Base-by-base conservation (phyloP, 345 rosid genomes). In the Isatis tinctoria region DNA sequence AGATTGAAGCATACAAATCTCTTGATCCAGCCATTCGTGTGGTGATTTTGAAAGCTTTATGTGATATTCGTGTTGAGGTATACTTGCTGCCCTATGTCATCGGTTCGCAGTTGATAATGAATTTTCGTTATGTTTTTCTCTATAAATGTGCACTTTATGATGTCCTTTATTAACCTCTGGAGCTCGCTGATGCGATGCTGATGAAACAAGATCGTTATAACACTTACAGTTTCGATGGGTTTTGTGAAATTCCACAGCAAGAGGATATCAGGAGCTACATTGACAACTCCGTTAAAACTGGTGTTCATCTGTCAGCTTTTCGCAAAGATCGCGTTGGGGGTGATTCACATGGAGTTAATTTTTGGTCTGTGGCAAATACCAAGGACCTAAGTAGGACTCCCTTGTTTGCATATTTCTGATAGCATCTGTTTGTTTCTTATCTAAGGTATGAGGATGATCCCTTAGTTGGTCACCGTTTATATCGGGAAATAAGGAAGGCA, bases 31-130 rank as follows among this genome's bases (percentile, higher is more conserved):
- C 90, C 68, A 84, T 89, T 60, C 98, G 99, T 61, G 95, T 92
- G 80, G 89, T 90, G 84, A 96, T 96, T 70, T 78, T 96, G 84
- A 96, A 90, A 86, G 99, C 98, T 9, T 71, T 96, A 18, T 96
- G 98, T 65, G 99, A 96, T 83, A 96, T 96, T 63, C 97, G 98
- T 72, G 98, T 89, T 66, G 99, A 92, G 99, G 99, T 95, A 88
- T 60, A 54, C 45, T 64, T 48, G 6, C 13, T 18, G 13, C 27
- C 18, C 27, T 48, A 48, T 48, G 53, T 13, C 18, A 48, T 48
- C 53, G 9, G 13, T 48, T 36, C 57, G 13, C 44, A 26, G 10
- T 48, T 36, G 60, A 74, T 36, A 74, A 17, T 57, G 49, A 35
- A 30, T 65, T 57, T 45, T 57, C 51, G 27, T 35, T 22, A 33